Conservation (phyloP, 1,139 yeast genomes). For the Yamadazyma friedrichii region DNA sequence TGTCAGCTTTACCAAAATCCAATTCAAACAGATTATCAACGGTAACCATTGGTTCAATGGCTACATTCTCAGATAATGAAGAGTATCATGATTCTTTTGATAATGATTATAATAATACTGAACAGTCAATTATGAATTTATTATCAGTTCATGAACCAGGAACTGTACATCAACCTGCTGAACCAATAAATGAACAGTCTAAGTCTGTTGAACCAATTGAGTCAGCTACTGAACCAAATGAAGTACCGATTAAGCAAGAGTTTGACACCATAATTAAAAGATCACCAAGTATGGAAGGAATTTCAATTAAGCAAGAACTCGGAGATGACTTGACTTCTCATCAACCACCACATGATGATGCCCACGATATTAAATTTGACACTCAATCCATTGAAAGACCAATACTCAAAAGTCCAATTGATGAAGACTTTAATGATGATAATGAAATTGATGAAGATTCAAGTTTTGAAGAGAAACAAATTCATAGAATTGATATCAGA, state of each 20-base stretch:
- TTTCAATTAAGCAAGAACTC: slow-evolving; percentile 8
- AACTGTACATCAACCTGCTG: background rate
- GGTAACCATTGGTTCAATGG: slow-evolving; percentile 4
- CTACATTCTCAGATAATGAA: slow-evolving; percentile 19
- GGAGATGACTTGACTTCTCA: background rate
- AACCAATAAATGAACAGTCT: background rate
- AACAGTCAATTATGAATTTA: slow-evolving; percentile 43
- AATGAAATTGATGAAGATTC: background rate
- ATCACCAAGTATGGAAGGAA: slow-evolving; percentile 12
- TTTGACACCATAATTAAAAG: slow-evolving; percentile 7
- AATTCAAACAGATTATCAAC: slow-evolving; percentile 1
- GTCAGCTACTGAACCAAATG: background rate
- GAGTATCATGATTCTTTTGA: slow-evolving; percentile 38
- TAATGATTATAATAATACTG: slow-evolving; percentile 38
- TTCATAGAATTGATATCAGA: slow-evolving; percentile 22
- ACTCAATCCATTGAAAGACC: slow-evolving; percentile 11
- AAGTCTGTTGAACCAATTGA: background rate
- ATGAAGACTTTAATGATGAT: slow-evolving; percentile 6
- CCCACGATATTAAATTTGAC: background rate
- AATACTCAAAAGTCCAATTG: slow-evolving; percentile 8
- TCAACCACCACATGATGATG: background rate
- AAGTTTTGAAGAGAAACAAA: background rate
- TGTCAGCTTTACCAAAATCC: slow-evolving; percentile 11
- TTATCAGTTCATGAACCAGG: slow-evolving; percentile 16
- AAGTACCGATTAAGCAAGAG: slow-evolving; percentile 4